Evolutionary conservation across 257 asterid genomes (phyloP), one percentile per base, ranked within the genome.

Genomic region (Solanum raphanifolium): DNA sequence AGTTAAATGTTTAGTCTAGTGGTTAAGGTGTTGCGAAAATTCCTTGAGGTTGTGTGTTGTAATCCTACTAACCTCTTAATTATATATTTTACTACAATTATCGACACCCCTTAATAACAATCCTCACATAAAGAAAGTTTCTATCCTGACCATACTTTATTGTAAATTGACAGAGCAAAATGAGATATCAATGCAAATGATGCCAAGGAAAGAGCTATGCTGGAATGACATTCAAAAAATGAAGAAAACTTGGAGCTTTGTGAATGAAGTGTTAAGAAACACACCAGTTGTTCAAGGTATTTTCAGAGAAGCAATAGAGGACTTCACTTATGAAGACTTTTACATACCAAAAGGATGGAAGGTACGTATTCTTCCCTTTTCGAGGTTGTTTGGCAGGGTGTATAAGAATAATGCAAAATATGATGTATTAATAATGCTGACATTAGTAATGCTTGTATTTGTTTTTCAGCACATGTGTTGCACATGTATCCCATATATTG

Each of bases 271-370:
- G 4, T 15, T 85, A n/a, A 68, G 87, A 25, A 27, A 36, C 36
- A 55, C 81, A 85, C 41, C 87, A 41, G 31, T 48, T 85, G 27
- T 34, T 39, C 87, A 41, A 85, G 83, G 87, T 20, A 34, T 20
- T 68, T 69, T 85, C 7, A 66, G 65, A 25, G 83, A 85, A 74
- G 87, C 15, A 5, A 68, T 68, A 5, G 43, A 68, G 25, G 66
- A 85, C 8, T 36, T 85, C 13, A 85, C 87, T 43, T 87, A 48
- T 38, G 78, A 76, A 32, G 31, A 20, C 58, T 76, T 52, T 2
- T 4, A 16, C 41, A 55, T 68, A 39, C 87, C 87, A 25, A 85
- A 85, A 74, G 87, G 87, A 85, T 68, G 83, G 87, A 85, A 85
- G 83, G 87, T 55, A 69, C n/a, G 10, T 55, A 55, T 55, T 55